phyloP scores from a whole-genome alignment of 2,329 filamentous ascomycete genomes.

The Penicillium decumbens region DNA sequence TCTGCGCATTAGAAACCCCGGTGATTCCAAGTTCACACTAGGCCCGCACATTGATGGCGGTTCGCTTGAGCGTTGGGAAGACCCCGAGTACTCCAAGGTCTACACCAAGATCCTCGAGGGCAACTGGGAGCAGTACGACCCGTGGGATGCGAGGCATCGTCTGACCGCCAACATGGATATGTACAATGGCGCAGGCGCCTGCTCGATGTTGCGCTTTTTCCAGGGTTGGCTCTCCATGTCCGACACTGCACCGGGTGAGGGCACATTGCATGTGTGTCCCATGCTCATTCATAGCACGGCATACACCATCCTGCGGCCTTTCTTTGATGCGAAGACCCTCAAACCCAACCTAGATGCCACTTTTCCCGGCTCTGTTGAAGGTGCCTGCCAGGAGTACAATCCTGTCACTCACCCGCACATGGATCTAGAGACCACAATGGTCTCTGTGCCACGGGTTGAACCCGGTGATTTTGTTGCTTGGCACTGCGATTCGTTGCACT shows the following conservation, averaged over 20 bases:
- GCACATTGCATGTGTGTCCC: slow-evolving; percentile 78
- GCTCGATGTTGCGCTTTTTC: slow-evolving; percentile 79
- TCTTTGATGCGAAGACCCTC: slow-evolving; percentile 60
- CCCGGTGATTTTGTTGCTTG: slow-evolving; percentile 72
- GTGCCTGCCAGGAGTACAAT: slow-evolving; percentile 65
- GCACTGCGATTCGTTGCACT: slow-evolving; percentile 78
- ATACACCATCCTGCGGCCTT: slow-evolving; percentile 77
- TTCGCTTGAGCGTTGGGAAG: slow-evolving; percentile 71
- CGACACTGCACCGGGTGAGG: slow-evolving; percentile 65
- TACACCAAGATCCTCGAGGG: slow-evolving; percentile 72
- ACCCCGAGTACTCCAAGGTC: slow-evolving; percentile 63
- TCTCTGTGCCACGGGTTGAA: slow-evolving; percentile 62
- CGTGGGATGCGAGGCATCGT: slow-evolving; percentile 71
- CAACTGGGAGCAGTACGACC: slow-evolving; percentile 73
- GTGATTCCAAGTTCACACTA: slow-evolving; percentile 65
- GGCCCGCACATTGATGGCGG: slow-evolving; percentile 72
- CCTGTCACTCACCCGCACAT: slow-evolving; percentile 65
- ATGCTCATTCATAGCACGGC: slow-evolving; percentile 69
- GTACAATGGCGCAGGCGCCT: slow-evolving; percentile 76
- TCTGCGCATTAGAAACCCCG: slow-evolving; percentile 66
- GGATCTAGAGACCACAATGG: slow-evolving; percentile 63
- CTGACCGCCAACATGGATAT: slow-evolving; percentile 66
- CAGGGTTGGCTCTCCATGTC: slow-evolving; percentile 84
- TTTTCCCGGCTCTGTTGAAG: slow-evolving; percentile 66
- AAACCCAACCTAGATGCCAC: slow-evolving; percentile 40